Base-by-base conservation (phyloP, 108 stramenopile species). In the Fragilaria crotonensis region DNA sequence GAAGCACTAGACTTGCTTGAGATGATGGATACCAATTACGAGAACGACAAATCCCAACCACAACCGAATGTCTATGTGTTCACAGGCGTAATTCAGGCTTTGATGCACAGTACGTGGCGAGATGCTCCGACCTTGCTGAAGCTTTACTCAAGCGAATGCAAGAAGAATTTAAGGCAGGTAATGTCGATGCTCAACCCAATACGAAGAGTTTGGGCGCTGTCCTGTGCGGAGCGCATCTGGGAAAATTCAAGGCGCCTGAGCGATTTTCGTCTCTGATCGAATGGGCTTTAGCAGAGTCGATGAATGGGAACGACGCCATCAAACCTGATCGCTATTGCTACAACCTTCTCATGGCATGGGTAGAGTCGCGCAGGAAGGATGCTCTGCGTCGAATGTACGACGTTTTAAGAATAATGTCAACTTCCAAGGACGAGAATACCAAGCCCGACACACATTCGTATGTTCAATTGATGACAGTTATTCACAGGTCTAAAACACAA, bases 111-210 rank as follows among this genome's bases (percentile, higher is more conserved):
- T 18, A 25, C 2, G 17, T 32, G 49, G 28, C 48, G 55, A 5
- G 64, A 54, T 2, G 45, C 54, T 22, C 53, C 64, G 2, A 63
- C 25, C 19, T 25, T 23, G 64, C 64, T 44, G 54, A 57, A n/a
- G 19, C 27, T 2, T 33, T 65, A 9, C 41, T 57, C 18, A 18
- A 55, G 4, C 30, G 47, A 33, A 30, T 65, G 4, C 28, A 32
- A 4, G 22, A 31, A 5, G 26, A 53, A 29, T 45, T 30, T 28
- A 19, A 26, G 20, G 48, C 30, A 0, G 20, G 18, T 5, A 14
- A 4, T 25, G 30, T 45, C 21, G 64, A 65, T 26, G 44, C 47
- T 1, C 20, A 41, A 19, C 30, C 64, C 1, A 25, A 48, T 54
- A 9, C 28, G 20, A 54, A 65, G 26, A 33, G 49, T 19, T 45